Percentiles rank a stretch among this genome's conserved stretches.
Evolutionary conservation across 345 rosid species (phyloP).

Genomic region (Psidium friedrichsthalianum): DNA sequence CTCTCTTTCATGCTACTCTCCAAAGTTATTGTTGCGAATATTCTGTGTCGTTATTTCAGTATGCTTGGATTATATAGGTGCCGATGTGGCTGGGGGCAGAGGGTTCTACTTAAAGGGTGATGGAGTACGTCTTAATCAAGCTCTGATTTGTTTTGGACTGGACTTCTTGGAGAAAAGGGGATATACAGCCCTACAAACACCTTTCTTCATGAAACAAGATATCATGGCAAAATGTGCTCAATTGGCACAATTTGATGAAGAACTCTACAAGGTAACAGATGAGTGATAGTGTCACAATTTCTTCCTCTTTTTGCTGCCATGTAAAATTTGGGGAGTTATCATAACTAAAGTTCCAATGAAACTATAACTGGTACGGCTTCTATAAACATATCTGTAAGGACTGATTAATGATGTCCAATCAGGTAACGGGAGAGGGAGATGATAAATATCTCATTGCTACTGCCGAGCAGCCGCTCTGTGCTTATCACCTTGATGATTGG

Average conservation of each 20-base stretch:
- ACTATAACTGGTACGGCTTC: background rate
- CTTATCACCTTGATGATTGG: slow-evolving; percentile 90
- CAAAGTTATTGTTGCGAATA: background rate
- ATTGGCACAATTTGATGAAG: slow-evolving; percentile 83
- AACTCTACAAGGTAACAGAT: slow-evolving; percentile 71
- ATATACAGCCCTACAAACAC: slow-evolving; percentile 71
- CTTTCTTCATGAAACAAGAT: slow-evolving; percentile 87
- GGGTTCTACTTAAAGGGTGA: slow-evolving; percentile 80
- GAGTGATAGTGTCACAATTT: background rate
- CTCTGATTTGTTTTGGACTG: slow-evolving; percentile 75
- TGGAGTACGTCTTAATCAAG: slow-evolving; percentile 85
- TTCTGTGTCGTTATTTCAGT: background rate
- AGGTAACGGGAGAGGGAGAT: slow-evolving; percentile 97
- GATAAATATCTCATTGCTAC: slow-evolving; percentile 95
- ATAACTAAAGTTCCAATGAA: background rate
- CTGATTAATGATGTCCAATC: background rate
- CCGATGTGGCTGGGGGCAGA: slow-evolving; percentile 81
- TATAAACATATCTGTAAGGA: background rate
- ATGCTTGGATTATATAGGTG: slow-evolving; percentile 35
- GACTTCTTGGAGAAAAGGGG: slow-evolving; percentile 61
- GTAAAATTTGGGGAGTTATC: background rate
- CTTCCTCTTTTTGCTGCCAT: background rate
- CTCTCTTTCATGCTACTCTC: background rate
- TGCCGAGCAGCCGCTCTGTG: slow-evolving; percentile 93
- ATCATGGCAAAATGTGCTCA: slow-evolving; percentile 94